Base-by-base conservation (phyloP, 306 rosid genomes). In the Abrus pulchellus region DNA sequence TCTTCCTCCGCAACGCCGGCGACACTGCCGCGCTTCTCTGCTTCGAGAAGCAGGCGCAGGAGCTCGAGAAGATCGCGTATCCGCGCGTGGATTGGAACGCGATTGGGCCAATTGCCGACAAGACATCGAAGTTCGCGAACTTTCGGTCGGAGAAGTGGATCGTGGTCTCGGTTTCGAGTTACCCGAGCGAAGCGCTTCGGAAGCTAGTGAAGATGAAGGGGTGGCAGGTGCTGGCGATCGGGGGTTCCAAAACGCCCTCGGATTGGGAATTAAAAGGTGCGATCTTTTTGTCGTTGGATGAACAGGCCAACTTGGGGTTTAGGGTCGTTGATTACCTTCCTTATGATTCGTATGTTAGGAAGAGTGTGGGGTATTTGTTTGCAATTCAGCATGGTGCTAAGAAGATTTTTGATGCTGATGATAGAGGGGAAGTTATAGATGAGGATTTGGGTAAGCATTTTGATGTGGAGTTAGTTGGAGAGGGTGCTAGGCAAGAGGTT, bases 371-470 rank as follows among this genome's bases (percentile, higher is more conserved):
- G 29, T 96, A 92, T 76, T 87, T 96, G 87, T 96, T 92, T 76
- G 99, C 99, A 0, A 92, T 93, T 76, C 99, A 93, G 67, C 99
- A 93, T 12, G 99, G 99, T 5, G 99, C 97, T 44, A 90, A 89
- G 89, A 96, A 89, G 86, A 90, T 96, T 65, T 96, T 87, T 55
- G 99, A 96, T 79, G 90, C 92, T n/a, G 99, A 95, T 55, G 97
- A 95, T 86, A 91, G 98, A 11, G 98, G 94, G 50, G 99, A 95
- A 11, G 97, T 95, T 20, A 92, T 93, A 59, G 94, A 84, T 78
- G 90, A 88, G 62, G 97, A 96, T 90, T 82, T 96, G 79, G 97
- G 99, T 14, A 96, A 89, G 69, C 98, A 92, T 86, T 93, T 96
- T 72, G 98, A 96, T 85, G 82, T 93, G 50, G 97, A 95, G 47